phyloP scores from a whole-genome alignment of 352 stramenopile genomes.

The Pythium biforme region DNA sequence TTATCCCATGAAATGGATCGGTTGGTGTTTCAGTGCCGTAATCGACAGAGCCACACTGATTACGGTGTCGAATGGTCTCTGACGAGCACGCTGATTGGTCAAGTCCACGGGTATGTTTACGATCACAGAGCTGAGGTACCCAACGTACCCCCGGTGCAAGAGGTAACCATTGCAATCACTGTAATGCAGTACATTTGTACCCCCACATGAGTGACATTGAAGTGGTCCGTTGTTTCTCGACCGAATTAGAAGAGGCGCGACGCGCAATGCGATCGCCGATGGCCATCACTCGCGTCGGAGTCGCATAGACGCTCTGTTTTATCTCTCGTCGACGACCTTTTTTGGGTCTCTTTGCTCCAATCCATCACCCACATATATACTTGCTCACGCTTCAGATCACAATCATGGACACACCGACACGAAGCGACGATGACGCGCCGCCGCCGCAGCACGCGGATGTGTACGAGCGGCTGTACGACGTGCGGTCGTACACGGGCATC shows the following conservation, averaged over 20 bases:
- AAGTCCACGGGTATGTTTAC: background rate
- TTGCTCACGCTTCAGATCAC: background rate
- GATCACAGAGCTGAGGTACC: too few relatives aligned
- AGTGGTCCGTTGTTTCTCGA: background rate
- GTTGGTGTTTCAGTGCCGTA: background rate
- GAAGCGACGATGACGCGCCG: background rate
- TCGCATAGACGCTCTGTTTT: too few relatives aligned
- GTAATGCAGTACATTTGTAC: background rate
- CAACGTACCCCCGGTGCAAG: background rate
- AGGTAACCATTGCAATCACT: background rate
- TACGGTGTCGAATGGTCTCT: background rate
- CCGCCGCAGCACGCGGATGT: constrained; percentile 15
- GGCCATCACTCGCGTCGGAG: too few relatives aligned
- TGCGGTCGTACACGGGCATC: constrained; percentile 27
- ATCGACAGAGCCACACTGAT: constrained; percentile 3
- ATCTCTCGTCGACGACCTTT: too few relatives aligned
- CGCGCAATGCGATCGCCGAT: background rate
- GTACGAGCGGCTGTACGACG: constrained; percentile 25
- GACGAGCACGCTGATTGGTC: background rate
- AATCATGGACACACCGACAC: background rate
- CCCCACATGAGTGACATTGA: constrained; percentile 4
- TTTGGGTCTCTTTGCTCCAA: too few relatives aligned
- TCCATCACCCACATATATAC: too few relatives aligned
- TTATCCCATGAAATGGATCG: too few relatives aligned
- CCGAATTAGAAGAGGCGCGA: too few relatives aligned